Evolutionary conservation across 148 eudicot species (phyloP).

Genomic region (Pharnaceum exiguum): DNA sequence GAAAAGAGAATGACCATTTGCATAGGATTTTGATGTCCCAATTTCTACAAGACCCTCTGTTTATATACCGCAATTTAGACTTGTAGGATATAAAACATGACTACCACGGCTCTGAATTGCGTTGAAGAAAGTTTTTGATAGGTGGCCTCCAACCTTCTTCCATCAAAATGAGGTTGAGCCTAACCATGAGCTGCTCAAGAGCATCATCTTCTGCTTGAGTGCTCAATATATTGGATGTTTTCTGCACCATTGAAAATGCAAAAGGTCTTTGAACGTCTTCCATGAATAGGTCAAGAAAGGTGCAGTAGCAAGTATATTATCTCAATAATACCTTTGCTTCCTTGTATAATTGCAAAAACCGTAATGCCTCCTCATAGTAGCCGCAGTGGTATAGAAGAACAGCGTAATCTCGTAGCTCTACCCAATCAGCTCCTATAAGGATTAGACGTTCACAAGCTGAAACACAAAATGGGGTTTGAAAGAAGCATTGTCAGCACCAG

Average conservation of each 20-base stretch:
- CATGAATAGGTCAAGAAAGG: neutral
- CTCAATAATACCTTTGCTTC: constrained; percentile 48
- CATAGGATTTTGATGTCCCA: neutral
- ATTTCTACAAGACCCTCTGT: neutral
- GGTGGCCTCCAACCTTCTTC: constrained; percentile 68
- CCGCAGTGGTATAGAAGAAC: constrained; percentile 85
- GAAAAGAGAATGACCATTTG: neutral
- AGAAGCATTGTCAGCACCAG: neutral
- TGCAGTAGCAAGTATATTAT: neutral
- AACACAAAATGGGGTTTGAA: neutral
- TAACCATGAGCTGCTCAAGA: constrained; percentile 49
- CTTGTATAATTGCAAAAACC: constrained; percentile 49
- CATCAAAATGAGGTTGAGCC: constrained; percentile 68
- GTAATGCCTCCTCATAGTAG: constrained; percentile 61
- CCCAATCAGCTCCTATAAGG: constrained; percentile 53
- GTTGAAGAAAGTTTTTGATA: constrained; percentile 34
- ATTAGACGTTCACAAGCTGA: constrained; percentile 92
- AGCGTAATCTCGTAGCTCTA: constrained; percentile 73
- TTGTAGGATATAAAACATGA: neutral
- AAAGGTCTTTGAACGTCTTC: neutral
- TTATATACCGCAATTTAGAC: neutral
- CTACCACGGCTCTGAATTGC: constrained; percentile 76
- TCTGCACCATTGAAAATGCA: constrained; percentile 20
- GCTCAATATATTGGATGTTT: constrained; percentile 23
- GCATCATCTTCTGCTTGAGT: constrained; percentile 50